Evolutionary conservation across 164 flowering plant species (phyloP).

Genomic region (Vitis vinifera): DNA sequence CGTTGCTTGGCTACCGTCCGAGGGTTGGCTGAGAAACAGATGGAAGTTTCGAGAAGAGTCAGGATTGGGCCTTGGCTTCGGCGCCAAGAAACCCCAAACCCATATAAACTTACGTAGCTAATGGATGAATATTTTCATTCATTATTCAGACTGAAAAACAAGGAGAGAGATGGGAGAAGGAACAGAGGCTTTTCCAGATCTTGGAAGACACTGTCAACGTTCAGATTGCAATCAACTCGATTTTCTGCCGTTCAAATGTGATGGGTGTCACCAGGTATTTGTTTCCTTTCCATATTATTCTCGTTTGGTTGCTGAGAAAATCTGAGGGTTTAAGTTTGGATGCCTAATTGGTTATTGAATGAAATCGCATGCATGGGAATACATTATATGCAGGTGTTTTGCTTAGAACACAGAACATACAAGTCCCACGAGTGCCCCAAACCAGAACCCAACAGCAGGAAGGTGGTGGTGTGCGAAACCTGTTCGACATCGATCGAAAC

Average conservation of each 20-base stretch:
- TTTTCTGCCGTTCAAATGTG: slow-evolving; percentile 84
- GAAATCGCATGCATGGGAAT: background rate
- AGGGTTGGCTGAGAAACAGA: too few species aligned
- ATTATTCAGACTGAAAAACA: too few species aligned
- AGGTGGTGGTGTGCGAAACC: slow-evolving; percentile 61
- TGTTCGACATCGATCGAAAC: slow-evolving; percentile 75
- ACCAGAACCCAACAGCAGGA: slow-evolving; percentile 58
- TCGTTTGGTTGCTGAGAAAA: too few species aligned
- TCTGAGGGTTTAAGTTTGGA: too few species aligned
- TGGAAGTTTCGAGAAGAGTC: too few species aligned
- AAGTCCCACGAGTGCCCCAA: slow-evolving; percentile 75
- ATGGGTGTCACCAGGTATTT: slow-evolving; percentile 60
- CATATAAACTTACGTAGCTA: too few species aligned
- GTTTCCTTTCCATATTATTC: background rate
- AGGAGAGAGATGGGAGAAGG: slow-evolving; percentile 42
- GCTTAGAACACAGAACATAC: slow-evolving; percentile 74
- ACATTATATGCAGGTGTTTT: slow-evolving; percentile 49
- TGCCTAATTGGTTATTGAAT: too few species aligned
- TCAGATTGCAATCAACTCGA: slow-evolving; percentile 80
- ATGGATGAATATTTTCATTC: too few species aligned
- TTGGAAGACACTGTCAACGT: slow-evolving; percentile 79
- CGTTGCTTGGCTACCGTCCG: too few species aligned
- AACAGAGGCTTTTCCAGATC: slow-evolving; percentile 85
- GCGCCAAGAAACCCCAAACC: too few species aligned
- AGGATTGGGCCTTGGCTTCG: too few species aligned